Percentiles rank a stretch among this genome's conserved stretches.
These are phyloP conservation scores for Prunus mira DNA, from an alignment of 306 rosid genomes.

Conservation along the genomic window DNA sequence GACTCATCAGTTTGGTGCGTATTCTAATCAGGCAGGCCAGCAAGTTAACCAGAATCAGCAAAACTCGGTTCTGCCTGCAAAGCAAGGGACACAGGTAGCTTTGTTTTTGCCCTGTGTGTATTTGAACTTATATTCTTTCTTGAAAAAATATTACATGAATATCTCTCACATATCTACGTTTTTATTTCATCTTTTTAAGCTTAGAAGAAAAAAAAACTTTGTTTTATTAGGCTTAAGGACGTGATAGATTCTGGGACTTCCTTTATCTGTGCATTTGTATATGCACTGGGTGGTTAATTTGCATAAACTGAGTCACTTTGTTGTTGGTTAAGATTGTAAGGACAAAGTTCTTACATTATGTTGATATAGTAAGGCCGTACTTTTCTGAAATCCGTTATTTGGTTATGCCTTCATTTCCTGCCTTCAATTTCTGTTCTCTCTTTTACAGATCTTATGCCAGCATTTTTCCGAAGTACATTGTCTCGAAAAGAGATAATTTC, in stretches of 20 bases:
- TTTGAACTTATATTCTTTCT: constrained; percentile 11
- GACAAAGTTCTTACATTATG: neutral
- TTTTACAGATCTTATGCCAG: neutral
- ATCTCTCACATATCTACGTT: neutral
- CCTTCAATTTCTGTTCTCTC: neutral
- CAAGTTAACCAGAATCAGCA: constrained; percentile 44
- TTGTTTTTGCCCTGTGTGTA: constrained; percentile 7
- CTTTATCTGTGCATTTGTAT: neutral
- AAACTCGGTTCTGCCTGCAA: constrained; percentile 29
- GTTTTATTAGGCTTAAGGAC: neutral
- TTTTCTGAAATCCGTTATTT: neutral
- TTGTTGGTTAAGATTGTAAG: neutral
- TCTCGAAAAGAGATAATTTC: neutral
- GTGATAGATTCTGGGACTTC: neutral
- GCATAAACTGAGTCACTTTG: neutral
- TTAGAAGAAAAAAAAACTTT: neutral
- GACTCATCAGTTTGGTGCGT: constrained; percentile 42
- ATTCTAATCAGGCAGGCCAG: constrained; percentile 44
- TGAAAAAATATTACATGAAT: neutral
- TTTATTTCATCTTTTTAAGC: neutral
- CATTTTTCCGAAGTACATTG: neutral
- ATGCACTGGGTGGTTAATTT: neutral
- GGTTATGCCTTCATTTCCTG: neutral
- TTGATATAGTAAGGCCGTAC: neutral
- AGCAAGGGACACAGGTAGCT: constrained; percentile 58